Conservation (phyloP, 73 alveolate genomes). For the Paramecium sexaurelia region DNA sequence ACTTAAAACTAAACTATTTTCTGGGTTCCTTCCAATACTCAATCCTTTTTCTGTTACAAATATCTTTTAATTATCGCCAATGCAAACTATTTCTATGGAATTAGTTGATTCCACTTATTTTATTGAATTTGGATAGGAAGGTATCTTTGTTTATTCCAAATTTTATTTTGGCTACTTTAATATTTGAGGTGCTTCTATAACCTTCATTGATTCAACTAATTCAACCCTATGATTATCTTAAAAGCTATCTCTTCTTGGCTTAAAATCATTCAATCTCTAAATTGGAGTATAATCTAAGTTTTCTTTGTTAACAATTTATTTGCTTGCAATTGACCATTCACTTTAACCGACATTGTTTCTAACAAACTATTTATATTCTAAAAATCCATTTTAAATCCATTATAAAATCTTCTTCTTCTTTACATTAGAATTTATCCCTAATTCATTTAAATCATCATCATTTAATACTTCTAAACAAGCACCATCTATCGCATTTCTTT, state of each 20-base stretch:
- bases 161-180: not conserved
- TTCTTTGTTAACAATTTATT: not conserved
- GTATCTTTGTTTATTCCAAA: not conserved
- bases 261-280: not conserved
- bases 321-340: conserved; percentile 34
- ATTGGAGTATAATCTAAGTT: conserved; percentile 13
- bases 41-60: not conserved
- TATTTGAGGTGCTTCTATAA: not conserved
- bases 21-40: conserved; percentile 14
- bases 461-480: conserved; percentile 20
- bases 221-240: not conserved
- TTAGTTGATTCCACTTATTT: not conserved
- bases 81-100: not conserved
- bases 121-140: not conserved
- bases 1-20: not conserved
- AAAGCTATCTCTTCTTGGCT: not conserved
- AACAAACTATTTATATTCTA: conserved; percentile 24
- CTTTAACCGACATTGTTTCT: not conserved
- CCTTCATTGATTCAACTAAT: conserved; percentile 42
- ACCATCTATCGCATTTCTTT: conserved; percentile 40
- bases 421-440: conserved; percentile 23
- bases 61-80: not conserved
- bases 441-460: conserved; percentile 51
- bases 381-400: conserved; percentile 18
- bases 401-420: not conserved